phyloP scores from a whole-genome alignment of 1,284 basidiomycete genomes.

The Sporisorium reilianum region DNA sequence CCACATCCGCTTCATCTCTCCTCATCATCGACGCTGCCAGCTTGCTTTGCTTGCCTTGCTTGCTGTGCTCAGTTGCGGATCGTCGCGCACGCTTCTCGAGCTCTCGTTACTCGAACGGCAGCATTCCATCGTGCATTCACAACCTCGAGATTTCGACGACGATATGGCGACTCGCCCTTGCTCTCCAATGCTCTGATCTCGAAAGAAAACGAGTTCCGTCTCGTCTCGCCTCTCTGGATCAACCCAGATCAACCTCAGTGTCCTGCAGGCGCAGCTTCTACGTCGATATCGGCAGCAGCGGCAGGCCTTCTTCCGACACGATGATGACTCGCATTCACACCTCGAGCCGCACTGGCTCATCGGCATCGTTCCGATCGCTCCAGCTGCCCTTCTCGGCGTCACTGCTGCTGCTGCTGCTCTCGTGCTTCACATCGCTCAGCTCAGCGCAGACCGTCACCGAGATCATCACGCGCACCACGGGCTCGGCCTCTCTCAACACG shows the following conservation, averaged over 20 bases:
- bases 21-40: constrained; percentile 1
- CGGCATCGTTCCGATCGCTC: constrained; percentile 12
- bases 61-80: background rate
- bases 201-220: background rate
- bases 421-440: background rate
- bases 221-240: background rate
- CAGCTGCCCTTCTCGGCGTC: background rate
- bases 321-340: constrained; percentile 2
- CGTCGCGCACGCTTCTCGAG: background rate
- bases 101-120: background rate
- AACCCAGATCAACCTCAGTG: background rate
- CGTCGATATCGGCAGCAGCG: background rate
- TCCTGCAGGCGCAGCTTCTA: background rate
- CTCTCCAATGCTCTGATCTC: background rate
- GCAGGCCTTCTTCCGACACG: constrained; percentile 7
- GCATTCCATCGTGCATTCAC: no score
- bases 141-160: background rate
- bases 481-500: constrained; percentile 48
- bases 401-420: background rate
- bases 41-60: background rate
- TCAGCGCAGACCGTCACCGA: constrained; percentile 39
- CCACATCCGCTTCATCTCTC: background rate
- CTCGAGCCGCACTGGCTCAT: constrained; percentile 12
- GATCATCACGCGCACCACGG: constrained; percentile 32
- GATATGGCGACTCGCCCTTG: background rate